Evolutionary conservation across 2,329 filamentous ascomycete species (phyloP).

Genomic region (Atkinsonella hypoxylon): DNA sequence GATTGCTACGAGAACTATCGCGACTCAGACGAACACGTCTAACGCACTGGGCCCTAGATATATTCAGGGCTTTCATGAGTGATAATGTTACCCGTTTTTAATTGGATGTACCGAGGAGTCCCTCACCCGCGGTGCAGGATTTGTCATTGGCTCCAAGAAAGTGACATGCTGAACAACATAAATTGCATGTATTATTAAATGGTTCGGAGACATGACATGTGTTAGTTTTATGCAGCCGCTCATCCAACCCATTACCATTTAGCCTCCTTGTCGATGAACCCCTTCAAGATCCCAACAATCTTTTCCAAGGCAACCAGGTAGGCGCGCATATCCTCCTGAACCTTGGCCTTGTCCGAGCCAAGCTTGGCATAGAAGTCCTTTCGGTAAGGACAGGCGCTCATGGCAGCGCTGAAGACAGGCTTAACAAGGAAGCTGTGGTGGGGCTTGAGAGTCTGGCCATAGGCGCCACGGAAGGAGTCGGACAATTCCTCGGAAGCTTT

Average conservation of each 20-base stretch:
- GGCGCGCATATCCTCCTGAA: slow-evolving; percentile 48
- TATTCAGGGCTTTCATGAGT: too few species aligned
- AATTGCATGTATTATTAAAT: neutral
- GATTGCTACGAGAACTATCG: too few species aligned
- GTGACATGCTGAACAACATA: neutral
- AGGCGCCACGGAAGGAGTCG: slow-evolving; percentile 76
- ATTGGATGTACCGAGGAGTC: too few species aligned
- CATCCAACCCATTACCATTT: neutral
- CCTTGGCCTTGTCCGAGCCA: slow-evolving; percentile 51
- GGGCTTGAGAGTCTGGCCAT: slow-evolving; percentile 77
- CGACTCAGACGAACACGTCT: too few species aligned
- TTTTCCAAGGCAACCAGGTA: slow-evolving; percentile 73
- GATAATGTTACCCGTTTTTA: too few species aligned
- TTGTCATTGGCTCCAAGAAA: too few species aligned
- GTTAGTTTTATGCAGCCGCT: neutral
- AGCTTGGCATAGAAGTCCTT: slow-evolving; percentile 90
- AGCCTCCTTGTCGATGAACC: slow-evolving; percentile 29
- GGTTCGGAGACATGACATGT: neutral
- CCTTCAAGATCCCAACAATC: slow-evolving; percentile 63
- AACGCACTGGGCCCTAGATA: too few species aligned
- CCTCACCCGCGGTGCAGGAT: too few species aligned
- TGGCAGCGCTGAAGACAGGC: slow-evolving; percentile 84
- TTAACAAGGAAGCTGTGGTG: slow-evolving; percentile 85
- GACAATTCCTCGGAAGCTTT: slow-evolving; percentile 64
- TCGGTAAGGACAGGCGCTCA: slow-evolving; percentile 86